Base-by-base conservation (phyloP, 129 eudicot genomes). In the Glebionis coronaria region DNA sequence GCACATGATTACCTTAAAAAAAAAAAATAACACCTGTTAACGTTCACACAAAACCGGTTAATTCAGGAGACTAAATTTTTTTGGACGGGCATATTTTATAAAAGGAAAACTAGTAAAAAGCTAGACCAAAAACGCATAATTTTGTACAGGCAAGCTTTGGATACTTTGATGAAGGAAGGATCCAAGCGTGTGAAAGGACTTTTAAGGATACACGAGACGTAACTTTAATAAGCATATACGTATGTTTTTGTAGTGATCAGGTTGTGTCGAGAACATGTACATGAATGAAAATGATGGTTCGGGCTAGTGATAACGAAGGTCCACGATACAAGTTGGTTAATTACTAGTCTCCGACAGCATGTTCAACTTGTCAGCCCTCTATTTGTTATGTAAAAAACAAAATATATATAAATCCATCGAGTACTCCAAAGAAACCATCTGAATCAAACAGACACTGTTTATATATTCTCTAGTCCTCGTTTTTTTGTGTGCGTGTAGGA, bases 401-500 rank as follows among this genome's bases (percentile, higher is more conserved):
- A 49, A 49, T 35, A 35, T 35, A 80, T 73, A 31, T 66, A 71
- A 80, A 71, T 66, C 72, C 75, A 67, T 76, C 64, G 67, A 56
- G 46, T 53, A 50, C 23, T 58, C 63, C 65, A 80, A 71, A 61
- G 50, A 71, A 62, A 44, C 62, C 52, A 45, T 46, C 54, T 19
- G 50, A 54, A 71, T 58, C 74, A 56, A 71, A 60, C 69, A 79
- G 61, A 28, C 11, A 14, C 60, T 70, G 65, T 63, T 35, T 35
- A 35, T 35, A 65, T 65, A 64, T 71, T 58, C 80, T 50, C 70
- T 45, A 57, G 23, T 59, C 50, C 55, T 63, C 73, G 72, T 70
- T 58, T 57, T 66, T 63, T 68, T 42, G 47, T 76, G 70, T 52
- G 45, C 44, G 65, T 61, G 75, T 61, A 28, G 29, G 3, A n/a